Percentiles rank a stretch among this genome's conserved stretches.
phyloP scores from a whole-genome alignment of 169 alveolate species.

The Eimeria falciformis region DNA sequence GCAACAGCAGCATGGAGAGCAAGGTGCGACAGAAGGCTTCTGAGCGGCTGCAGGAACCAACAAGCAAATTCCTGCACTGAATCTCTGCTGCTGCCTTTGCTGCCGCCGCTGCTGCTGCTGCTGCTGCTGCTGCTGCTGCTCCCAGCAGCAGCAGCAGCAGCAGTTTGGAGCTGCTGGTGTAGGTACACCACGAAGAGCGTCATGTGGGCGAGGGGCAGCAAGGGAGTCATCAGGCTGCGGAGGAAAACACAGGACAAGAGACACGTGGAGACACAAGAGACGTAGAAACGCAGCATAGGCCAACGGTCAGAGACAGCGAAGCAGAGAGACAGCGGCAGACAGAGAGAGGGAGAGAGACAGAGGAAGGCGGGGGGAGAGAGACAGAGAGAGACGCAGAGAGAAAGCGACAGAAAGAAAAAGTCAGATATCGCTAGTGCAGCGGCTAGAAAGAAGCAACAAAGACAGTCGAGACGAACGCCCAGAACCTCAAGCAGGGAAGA shows the following conservation, averaged over 20 bases:
- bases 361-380: not conserved
- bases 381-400: not conserved
- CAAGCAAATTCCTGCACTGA: conserved; percentile 18
- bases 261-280: too few species aligned
- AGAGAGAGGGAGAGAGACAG: not conserved
- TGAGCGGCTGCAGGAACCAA: conserved; percentile 65
- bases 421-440: too few species aligned
- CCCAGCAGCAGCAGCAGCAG: not conserved
- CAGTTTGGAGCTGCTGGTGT: not conserved
- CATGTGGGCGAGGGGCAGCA: not conserved
- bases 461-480: not conserved
- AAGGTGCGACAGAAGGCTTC: conserved; percentile 7
- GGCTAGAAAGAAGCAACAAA: not conserved
- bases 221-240: conserved; percentile 1
- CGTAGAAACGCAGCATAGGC: too few species aligned
- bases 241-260: too few species aligned
- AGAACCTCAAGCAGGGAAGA: not conserved
- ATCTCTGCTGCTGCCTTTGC: conserved; percentile 3
- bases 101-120: conserved; percentile 32
- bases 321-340: not conserved
- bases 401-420: not conserved
- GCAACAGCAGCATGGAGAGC: conserved; percentile 57
- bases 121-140: conserved; percentile 18
- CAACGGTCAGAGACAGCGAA: too few species aligned
- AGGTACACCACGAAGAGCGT: not conserved